Conservation (phyloP, 176 grass and related monocot species). For the Musa schizocarpa region DNA sequence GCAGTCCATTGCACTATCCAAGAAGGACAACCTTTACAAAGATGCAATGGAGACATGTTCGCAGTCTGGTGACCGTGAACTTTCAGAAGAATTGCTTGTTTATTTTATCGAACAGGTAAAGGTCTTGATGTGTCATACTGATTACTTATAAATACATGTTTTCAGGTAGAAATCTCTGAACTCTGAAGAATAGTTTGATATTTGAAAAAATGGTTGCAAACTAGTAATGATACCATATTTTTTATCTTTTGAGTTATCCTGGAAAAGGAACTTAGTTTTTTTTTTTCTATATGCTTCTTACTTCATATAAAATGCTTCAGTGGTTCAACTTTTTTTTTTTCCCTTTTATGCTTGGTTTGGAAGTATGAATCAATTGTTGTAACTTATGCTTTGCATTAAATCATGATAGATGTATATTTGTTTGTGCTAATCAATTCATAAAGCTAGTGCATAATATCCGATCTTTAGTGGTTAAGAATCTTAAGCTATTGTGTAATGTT, state of each 20-base stretch:
- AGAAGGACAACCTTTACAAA: slow-evolving; percentile 97
- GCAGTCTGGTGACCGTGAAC: slow-evolving; percentile 78
- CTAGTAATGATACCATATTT: background rate
- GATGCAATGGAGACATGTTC: slow-evolving; percentile 99
- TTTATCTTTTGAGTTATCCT: background rate
- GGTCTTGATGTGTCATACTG: background rate
- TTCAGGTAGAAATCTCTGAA: too few relatives aligned
- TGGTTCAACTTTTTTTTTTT: background rate
- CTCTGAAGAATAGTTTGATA: background rate
- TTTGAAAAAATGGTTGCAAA: background rate
- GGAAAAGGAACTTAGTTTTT: background rate
- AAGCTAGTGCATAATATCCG: too few relatives aligned
- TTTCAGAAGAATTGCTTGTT: slow-evolving; percentile 87
- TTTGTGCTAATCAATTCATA: too few relatives aligned
- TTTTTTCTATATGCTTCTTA: background rate
- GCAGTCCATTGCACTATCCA: slow-evolving; percentile 82
- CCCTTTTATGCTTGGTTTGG: background rate
- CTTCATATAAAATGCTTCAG: background rate
- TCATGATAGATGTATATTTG: too few relatives aligned
- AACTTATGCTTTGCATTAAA: too few relatives aligned
- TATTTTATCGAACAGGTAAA: slow-evolving; percentile 97
- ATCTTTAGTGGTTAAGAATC: too few relatives aligned
- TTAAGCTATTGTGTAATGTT: background rate
- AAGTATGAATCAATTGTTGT: background rate
- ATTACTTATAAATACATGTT: too few relatives aligned